These are phyloP conservation scores for Paecilomyces fulvus DNA, from an alignment of 2,329 filamentous ascomycete species.

Conservation along the genomic window DNA sequence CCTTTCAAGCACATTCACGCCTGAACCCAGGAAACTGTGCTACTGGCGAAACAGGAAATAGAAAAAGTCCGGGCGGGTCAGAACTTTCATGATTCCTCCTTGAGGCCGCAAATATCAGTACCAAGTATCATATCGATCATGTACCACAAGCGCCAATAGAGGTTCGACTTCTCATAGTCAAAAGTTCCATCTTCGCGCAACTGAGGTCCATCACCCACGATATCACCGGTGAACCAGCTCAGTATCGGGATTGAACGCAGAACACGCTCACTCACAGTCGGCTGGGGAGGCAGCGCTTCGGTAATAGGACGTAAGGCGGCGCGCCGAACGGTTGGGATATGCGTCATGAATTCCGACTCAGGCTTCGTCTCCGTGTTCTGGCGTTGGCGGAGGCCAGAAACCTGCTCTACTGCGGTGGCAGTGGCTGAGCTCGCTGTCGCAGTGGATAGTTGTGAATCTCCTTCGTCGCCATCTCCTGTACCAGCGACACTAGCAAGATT, in stretches of 20 bases:
- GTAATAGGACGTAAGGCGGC: slow-evolving; percentile 59
- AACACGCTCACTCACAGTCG: slow-evolving; percentile 55
- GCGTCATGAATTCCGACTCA: slow-evolving; percentile 41
- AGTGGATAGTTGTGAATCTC: slow-evolving; percentile 26
- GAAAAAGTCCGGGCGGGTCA: background rate
- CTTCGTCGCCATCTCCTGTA: slow-evolving; percentile 20
- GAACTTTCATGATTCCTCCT: slow-evolving; percentile 37
- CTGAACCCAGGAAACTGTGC: background rate
- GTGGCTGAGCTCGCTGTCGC: slow-evolving; percentile 36
- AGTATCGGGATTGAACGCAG: slow-evolving; percentile 60
- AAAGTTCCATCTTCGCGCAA: slow-evolving; percentile 44
- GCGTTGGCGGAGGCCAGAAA: slow-evolving; percentile 20
- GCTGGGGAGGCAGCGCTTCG: slow-evolving; percentile 62
- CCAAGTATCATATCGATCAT: slow-evolving; percentile 48
- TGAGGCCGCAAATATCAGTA: slow-evolving; percentile 54
- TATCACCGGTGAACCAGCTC: slow-evolving; percentile 58
- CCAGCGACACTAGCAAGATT: slow-evolving; percentile 21
- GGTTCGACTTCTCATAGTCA: slow-evolving; percentile 58
- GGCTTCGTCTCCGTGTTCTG: slow-evolving; percentile 21
- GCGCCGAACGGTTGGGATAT: slow-evolving; percentile 59
- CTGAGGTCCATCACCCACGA: slow-evolving; percentile 39
- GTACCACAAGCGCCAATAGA: slow-evolving; percentile 55
- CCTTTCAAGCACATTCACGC: background rate
- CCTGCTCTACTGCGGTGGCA: slow-evolving; percentile 17
- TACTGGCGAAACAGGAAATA: background rate